Percentiles rank a stretch among this genome's conserved stretches.
Evolutionary conservation across 371 early-diverging fungal species (phyloP).

Genomic region (Apophysomyces trapeziformis): DNA sequence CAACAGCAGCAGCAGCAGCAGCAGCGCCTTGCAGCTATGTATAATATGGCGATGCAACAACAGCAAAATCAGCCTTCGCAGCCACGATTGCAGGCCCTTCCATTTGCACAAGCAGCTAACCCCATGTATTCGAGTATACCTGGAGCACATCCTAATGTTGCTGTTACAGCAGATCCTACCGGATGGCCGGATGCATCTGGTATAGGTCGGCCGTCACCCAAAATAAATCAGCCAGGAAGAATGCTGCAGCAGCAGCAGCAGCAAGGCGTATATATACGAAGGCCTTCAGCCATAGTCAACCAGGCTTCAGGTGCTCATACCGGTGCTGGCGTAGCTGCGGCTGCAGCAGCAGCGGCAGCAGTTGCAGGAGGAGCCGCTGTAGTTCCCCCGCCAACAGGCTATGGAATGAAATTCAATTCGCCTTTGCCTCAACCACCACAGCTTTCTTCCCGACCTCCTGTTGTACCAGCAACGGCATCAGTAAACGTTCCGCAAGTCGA

Average conservation of each 20-base stretch:
- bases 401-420: constrained; percentile 1
- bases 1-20: constrained; percentile 25
- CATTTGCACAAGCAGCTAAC: constrained; percentile 7
- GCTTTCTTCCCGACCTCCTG: constrained; percentile 19
- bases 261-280: constrained; percentile 15
- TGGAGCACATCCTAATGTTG: not conserved
- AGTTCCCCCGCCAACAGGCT: constrained; percentile 8
- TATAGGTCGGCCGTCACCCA: not conserved
- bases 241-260: constrained; percentile 8
- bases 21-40: constrained; percentile 29
- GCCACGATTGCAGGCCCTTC: constrained; percentile 10
- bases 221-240: constrained; percentile 1
- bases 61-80: constrained; percentile 16
- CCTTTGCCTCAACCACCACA: constrained; percentile 6
- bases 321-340: constrained; percentile 7
- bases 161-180: constrained; percentile 11
- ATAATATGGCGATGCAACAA: constrained; percentile 25
- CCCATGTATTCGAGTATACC: constrained; percentile 12
- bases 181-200: constrained; percentile 14
- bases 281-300: not conserved
- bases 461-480: constrained; percentile 15
- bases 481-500: constrained; percentile 11
- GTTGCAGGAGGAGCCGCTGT: not conserved
- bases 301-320: not conserved
- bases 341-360: constrained; percentile 15